Evolutionary conservation across 1,284 basidiomycete genomes (phyloP).

Genomic region (Sphaerobolus stellatus): DNA sequence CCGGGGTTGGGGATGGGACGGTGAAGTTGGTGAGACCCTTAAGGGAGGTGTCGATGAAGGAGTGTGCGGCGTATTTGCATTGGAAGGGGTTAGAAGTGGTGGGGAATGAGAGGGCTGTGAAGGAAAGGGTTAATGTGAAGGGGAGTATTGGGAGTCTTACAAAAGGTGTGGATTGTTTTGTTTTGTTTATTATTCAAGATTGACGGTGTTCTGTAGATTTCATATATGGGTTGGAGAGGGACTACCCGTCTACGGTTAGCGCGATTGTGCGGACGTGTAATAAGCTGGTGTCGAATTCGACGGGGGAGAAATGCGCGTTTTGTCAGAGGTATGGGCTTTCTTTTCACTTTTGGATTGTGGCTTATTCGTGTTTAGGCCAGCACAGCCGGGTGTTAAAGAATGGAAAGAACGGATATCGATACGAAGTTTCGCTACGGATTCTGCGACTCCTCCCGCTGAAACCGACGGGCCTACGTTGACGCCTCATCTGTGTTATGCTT

Average conservation of each 20-base stretch:
- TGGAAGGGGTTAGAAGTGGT: conserved; percentile 58
- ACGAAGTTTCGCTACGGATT: conserved; percentile 46
- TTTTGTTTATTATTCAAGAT: conserved; percentile 1
- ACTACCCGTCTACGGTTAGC: conserved; percentile 88
- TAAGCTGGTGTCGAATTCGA: conserved; percentile 74
- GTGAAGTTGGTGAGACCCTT: conserved; percentile 71
- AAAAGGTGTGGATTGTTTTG: conserved; percentile 52
- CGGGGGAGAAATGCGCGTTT: conserved; percentile 56
- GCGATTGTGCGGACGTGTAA: conserved; percentile 82
- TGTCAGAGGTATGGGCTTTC: conserved; percentile 60
- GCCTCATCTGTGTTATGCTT: conserved; percentile 67
- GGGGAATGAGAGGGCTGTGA: conserved; percentile 42
- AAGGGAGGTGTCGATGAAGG: conserved; percentile 77
- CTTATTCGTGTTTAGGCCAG: conserved; percentile 47
- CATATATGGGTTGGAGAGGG: conserved; percentile 74
- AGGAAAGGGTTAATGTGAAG: conserved; percentile 34
- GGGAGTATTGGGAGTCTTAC: conserved; percentile 71
- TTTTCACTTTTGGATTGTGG: neutral
- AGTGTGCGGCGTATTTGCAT: conserved; percentile 77
- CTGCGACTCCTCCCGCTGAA: conserved; percentile 7
- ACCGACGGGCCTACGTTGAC: conserved; percentile 36
- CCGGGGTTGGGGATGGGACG: conserved; percentile 16
- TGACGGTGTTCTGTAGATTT: conserved; percentile 55
- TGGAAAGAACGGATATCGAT: conserved; percentile 78
- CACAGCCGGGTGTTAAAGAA: conserved; percentile 62